These are phyloP conservation scores for Juglanconis sp. DNA, from an alignment of 2,329 filamentous ascomycete species.

Conservation along the genomic window DNA sequence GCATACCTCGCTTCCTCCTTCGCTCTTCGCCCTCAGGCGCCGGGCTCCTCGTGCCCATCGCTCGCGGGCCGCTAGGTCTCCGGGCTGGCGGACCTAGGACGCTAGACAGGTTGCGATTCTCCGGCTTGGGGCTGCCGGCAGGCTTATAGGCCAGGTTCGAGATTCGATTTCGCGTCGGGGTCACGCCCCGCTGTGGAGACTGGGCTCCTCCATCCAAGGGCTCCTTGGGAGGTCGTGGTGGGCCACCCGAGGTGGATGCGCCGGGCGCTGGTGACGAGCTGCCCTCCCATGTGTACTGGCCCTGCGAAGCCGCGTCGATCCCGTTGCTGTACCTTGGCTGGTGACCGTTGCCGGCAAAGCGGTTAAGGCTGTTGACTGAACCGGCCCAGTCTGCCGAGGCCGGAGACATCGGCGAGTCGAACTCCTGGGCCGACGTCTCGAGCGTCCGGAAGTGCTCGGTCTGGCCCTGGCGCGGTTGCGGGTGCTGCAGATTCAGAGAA, in stretches of 20 bases:
- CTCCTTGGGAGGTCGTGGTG: constrained; percentile 62
- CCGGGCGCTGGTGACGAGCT: constrained; percentile 38
- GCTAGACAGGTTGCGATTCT: constrained; percentile 56
- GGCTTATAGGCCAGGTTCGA: constrained; percentile 31
- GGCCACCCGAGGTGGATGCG: constrained; percentile 31
- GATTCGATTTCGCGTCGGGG: constrained; percentile 44
- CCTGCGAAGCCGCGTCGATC: constrained; percentile 29
- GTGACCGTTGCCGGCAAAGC: constrained; percentile 34
- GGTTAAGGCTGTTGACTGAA: constrained; percentile 56
- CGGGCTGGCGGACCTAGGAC: constrained; percentile 50
- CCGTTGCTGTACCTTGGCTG: constrained; percentile 47
- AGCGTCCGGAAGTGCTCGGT: constrained; percentile 72
- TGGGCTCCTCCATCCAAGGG: constrained; percentile 40
- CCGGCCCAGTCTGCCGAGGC: constrained; percentile 58
- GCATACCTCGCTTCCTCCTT: constrained; percentile 56
- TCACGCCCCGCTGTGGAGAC: constrained; percentile 35
- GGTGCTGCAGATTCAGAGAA: constrained; percentile 75
- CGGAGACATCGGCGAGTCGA: constrained; percentile 58
- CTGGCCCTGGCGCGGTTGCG: constrained; percentile 71
- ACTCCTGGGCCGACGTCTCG: constrained; percentile 70
- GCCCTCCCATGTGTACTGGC: constrained; percentile 20
- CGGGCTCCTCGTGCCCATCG: constrained; percentile 57
- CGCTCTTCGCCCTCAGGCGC: constrained; percentile 41
- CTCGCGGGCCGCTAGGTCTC: constrained; percentile 55
- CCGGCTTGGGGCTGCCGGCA: constrained; percentile 50